A percentile compares a stretch with the other conserved stretches of the same genome.
Conservation (phyloP, 345 rosid species). For the Leavenworthia alabamica region DNA sequence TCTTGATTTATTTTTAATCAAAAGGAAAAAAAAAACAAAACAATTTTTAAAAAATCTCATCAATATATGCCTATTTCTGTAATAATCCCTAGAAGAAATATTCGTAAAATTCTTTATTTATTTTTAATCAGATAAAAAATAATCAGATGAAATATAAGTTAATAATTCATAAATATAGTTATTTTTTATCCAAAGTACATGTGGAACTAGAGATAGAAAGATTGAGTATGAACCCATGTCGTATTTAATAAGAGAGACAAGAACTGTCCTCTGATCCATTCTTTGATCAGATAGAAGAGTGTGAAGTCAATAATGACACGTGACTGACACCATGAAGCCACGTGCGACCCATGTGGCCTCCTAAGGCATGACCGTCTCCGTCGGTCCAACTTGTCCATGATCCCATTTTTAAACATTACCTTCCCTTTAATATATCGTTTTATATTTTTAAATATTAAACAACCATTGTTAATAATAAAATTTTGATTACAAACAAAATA, state of each 20-base stretch:
- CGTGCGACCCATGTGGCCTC: slow-evolving; percentile 67
- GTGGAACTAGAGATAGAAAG: slow-evolving; percentile 28
- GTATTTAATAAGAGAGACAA: slow-evolving; percentile 30
- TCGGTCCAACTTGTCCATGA: slow-evolving; percentile 44
- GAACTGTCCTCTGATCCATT: slow-evolving; percentile 30
- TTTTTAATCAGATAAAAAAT: too few species aligned
- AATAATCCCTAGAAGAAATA: too few species aligned
- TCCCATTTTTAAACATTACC: background rate
- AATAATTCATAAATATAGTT: background rate
- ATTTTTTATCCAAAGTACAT: slow-evolving; percentile 23
- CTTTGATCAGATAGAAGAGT: slow-evolving; percentile 23
- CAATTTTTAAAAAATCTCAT: too few species aligned
- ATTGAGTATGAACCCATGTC: slow-evolving; percentile 29
- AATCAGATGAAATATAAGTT: too few species aligned
- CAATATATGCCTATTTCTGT: too few species aligned
- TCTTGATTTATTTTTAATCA: too few species aligned
- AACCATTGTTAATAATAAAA: background rate
- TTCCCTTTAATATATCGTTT: background rate
- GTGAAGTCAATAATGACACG: slow-evolving; percentile 55
- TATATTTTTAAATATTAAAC: background rate
- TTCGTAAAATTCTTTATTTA: too few species aligned
- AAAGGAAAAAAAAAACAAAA: too few species aligned
- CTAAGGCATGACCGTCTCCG: slow-evolving; percentile 30
- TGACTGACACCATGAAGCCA: slow-evolving; percentile 35
- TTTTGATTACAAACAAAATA: too few species aligned